These are phyloP conservation scores for Myxozyma melibiosi DNA, from an alignment of 805 yeast genomes.

Conservation along the genomic window DNA sequence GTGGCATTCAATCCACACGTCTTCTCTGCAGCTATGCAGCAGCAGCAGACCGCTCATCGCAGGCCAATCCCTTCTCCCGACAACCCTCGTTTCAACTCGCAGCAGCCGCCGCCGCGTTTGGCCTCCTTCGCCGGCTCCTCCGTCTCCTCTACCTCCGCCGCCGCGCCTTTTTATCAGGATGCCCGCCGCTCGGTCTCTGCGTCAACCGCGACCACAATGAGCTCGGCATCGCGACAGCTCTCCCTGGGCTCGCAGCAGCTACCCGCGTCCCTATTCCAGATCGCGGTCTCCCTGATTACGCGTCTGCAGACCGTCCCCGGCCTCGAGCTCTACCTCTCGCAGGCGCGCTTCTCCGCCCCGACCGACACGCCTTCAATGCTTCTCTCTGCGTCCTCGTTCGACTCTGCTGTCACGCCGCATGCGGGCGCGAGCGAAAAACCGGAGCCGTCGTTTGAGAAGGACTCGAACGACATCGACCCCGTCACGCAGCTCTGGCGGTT, in stretches of 20 bases:
- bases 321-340: conserved; percentile 18
- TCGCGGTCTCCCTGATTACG: conserved; percentile 34
- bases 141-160: neutral
- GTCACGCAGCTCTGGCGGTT: conserved; percentile 87
- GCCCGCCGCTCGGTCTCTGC: conserved; percentile 7
- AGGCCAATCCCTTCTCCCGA: no score
- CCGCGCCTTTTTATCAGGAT: neutral
- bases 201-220: neutral
- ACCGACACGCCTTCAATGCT: conserved; percentile 27
- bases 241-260: conserved; percentile 10
- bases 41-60: no score
- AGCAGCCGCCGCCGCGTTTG: neutral
- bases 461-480: conserved; percentile 81
- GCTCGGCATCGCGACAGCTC: neutral
- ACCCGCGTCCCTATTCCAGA: conserved; percentile 36
- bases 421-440: conserved; percentile 48
- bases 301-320: conserved; percentile 37
- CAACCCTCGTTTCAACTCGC: neutral
- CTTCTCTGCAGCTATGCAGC: no score
- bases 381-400: conserved; percentile 47
- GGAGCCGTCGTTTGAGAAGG: conserved; percentile 44
- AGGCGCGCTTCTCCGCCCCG: conserved; percentile 28
- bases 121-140: conserved; percentile 1
- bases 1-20: no score
- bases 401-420: conserved; percentile 65